Percentiles rank a stretch among this genome's conserved stretches.
Conservation (phyloP, 2,329 filamentous ascomycete genomes). For the Talaromyces pinophilus region DNA sequence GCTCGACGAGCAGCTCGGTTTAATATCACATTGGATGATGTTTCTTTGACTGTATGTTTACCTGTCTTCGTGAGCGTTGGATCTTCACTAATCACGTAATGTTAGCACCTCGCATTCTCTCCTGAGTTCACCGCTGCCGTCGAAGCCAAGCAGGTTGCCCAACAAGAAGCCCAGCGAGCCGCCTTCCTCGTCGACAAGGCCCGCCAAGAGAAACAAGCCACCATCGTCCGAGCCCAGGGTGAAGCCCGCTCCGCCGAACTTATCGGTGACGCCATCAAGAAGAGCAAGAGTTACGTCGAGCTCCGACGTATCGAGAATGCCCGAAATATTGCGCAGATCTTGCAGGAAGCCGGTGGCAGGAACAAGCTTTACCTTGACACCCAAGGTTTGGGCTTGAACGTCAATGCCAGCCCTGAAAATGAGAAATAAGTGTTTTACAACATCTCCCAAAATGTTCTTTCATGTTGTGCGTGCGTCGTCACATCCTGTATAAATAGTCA, state of each 20-base stretch:
- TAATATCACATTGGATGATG: slow-evolving; percentile 96
- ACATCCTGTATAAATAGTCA: slow-evolving; percentile 25
- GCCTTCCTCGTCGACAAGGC: slow-evolving; percentile 99
- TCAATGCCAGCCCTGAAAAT: slow-evolving; percentile 49
- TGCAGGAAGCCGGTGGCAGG: slow-evolving; percentile 78
- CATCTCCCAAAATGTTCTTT: slow-evolving; percentile 14
- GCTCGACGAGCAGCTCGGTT: slow-evolving; percentile 88
- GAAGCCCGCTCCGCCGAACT: slow-evolving; percentile 96
- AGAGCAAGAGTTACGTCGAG: slow-evolving; percentile 94
- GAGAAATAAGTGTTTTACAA: slow-evolving; percentile 18
- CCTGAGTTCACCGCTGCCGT: slow-evolving; percentile 69
- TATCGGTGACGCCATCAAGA: slow-evolving; percentile 99
- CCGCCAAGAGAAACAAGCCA: slow-evolving; percentile 98
- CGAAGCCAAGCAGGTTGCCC: slow-evolving; percentile 69
- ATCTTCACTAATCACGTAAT: slow-evolving; percentile 21
- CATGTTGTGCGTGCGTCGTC: slow-evolving; percentile 7
- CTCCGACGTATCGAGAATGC: slow-evolving; percentile 98
- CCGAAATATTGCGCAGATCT: slow-evolving; percentile 77
- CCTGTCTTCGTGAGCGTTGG: neutral
- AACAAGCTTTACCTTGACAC: slow-evolving; percentile 95
- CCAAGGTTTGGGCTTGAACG: slow-evolving; percentile 87
- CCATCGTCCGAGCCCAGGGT: slow-evolving; percentile 97
- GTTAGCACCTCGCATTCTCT: slow-evolving; percentile 66
- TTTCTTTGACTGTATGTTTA: slow-evolving; percentile 79
- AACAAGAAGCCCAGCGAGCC: slow-evolving; percentile 93